Base-by-base conservation (phyloP, 225 moss, liverwort and hornwort species). In the Lunularia cruciata region DNA sequence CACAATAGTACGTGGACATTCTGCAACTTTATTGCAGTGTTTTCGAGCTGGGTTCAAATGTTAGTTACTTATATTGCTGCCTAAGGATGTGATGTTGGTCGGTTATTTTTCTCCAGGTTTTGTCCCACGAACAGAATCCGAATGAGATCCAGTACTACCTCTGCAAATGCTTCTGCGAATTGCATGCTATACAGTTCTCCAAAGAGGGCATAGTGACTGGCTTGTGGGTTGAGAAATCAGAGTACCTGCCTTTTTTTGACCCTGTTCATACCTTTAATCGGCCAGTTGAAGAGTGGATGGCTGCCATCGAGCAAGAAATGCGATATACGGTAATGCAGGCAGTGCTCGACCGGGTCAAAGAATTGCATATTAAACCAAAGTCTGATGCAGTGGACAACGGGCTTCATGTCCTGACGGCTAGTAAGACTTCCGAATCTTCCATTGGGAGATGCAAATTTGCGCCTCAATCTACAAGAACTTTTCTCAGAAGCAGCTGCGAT, bases 271-370 rank as follows among this genome's bases (percentile, higher is more conserved):
- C 79, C 19, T 63, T 55, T 9, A 57, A 55, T 19, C 71, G 64
- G 57, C 76, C 83, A 23, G 77, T 83, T 23, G 83, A 83, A 49
- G 79, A 83, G 19, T 83, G 83, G 83, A 79, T 79, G 83, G 76
- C 68, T 35, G 46, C 48, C 26, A 51, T 79, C 34, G 83, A 79
- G 60, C 55, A 73, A 57, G 83, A 73, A 70, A 83, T 83, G 83
- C 79, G 70, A 46, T 19, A 57, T 7, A 79, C 76, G 8, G 62
- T 77, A 26, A 77, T 26, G 30, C 67, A 63, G 7, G 57, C 77
- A 47, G 66, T 83, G 54, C n/a, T 74, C 14, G 79, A 67, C 28
- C 77, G 70, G 49, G 49, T 79, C 5, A 74, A 77, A 47, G 73
- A 62, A 35, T 53, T 83, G 37, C 73, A 76, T 47, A 37, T 33